These are phyloP conservation scores for Apophysomyces sp. DNA, from an alignment of 371 early-diverging fungal genomes.

Conservation along the genomic window DNA sequence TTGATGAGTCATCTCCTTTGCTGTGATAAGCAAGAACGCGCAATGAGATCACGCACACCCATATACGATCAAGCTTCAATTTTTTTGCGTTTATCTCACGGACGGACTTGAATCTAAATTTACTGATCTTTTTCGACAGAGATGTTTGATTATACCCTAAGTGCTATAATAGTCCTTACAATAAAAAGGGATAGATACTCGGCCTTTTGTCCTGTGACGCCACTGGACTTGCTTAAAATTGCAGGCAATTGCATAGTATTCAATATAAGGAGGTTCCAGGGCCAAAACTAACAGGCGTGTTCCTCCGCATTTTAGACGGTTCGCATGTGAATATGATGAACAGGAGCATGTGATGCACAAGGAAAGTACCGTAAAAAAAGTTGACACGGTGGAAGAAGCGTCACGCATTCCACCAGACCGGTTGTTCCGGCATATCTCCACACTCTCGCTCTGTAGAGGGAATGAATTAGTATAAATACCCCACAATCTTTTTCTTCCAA, in stretches of 20 bases:
- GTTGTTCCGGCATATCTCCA: background rate
- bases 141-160: background rate
- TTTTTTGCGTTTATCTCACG: slow-evolving; percentile 2
- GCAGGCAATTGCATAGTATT: background rate
- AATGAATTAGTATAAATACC: background rate
- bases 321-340: slow-evolving; percentile 3
- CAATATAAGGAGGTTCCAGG: background rate
- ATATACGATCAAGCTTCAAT: slow-evolving; percentile 2
- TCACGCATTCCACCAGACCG: slow-evolving; percentile 3
- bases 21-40: background rate
- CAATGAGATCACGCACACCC: slow-evolving; percentile 2
- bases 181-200: background rate
- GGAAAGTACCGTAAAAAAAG: slow-evolving; percentile 1
- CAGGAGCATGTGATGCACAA: slow-evolving; percentile 4
- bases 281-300: background rate
- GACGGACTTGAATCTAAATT: background rate
- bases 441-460: background rate
- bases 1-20: background rate
- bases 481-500: background rate
- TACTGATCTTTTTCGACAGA: background rate
- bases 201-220: too few species aligned
- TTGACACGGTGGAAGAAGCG: slow-evolving; percentile 4
- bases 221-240: background rate
- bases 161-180: background rate
- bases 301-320: slow-evolving; percentile 1